phyloP scores from a whole-genome alignment of 2,329 filamentous ascomycete species.

The Xylariaceae sp. region DNA sequence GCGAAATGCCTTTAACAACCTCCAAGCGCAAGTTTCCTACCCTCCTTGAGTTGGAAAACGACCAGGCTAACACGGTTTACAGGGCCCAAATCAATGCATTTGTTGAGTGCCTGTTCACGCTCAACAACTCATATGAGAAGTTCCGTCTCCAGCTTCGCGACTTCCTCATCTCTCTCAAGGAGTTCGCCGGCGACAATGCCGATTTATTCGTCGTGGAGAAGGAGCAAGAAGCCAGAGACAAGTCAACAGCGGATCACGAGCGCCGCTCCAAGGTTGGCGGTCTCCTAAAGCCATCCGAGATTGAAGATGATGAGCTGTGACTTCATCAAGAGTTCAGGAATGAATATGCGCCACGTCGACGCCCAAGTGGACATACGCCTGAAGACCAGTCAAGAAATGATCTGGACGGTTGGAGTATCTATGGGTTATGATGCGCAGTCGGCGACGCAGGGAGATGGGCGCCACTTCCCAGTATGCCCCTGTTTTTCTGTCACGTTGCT shows the following conservation, averaged over 20 bases:
- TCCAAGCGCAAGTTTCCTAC: slow-evolving; percentile 66
- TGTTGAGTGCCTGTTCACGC: slow-evolving; percentile 80
- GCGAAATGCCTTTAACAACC: slow-evolving; percentile 86
- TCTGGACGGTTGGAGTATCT: slow-evolving; percentile 33
- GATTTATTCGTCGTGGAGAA: slow-evolving; percentile 93
- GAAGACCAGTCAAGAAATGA: slow-evolving; percentile 20
- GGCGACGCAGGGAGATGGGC: slow-evolving; percentile 7
- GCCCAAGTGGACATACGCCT: slow-evolving; percentile 26
- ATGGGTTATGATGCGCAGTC: slow-evolving; percentile 34
- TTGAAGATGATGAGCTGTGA: slow-evolving; percentile 90
- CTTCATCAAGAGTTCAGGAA: slow-evolving; percentile 63
- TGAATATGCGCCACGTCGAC: slow-evolving; percentile 48
- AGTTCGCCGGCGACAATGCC: slow-evolving; percentile 92
- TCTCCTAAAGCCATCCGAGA: slow-evolving; percentile 92
- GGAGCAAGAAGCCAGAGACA: slow-evolving; percentile 82
- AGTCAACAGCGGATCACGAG: slow-evolving; percentile 83
- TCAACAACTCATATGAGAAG: slow-evolving; percentile 83
- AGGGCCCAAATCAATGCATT: slow-evolving; percentile 85
- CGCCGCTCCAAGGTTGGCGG: slow-evolving; percentile 92
- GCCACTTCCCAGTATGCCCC: slow-evolving; percentile 9
- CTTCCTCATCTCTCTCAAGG: slow-evolving; percentile 94
- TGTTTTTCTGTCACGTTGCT: slow-evolving; percentile 14
- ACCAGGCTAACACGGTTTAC: slow-evolving; percentile 33
- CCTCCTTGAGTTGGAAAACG: slow-evolving; percentile 2
- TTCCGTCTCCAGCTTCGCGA: slow-evolving; percentile 96